Conservation (phyloP, 2,329 filamentous ascomycete genomes). For the Pezicula neosporulosa region DNA sequence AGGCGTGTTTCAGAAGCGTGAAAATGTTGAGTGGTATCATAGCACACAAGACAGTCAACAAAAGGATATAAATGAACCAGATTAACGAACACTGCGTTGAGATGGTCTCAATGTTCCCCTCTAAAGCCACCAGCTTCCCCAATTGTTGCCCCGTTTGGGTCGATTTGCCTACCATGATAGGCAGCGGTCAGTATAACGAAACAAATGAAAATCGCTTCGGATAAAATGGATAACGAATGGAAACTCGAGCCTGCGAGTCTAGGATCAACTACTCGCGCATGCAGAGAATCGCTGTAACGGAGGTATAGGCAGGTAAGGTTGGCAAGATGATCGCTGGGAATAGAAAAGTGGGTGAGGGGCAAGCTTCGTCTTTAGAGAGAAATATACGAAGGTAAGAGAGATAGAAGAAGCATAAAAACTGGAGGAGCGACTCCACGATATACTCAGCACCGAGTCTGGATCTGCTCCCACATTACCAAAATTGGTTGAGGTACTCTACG, state of each 20-base stretch:
- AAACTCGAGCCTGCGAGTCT: constrained; percentile 12
- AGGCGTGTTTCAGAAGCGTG: too few species aligned
- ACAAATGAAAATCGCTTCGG: not conserved
- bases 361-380: not conserved
- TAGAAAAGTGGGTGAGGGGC: not conserved
- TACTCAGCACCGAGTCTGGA: not conserved
- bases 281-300: not conserved
- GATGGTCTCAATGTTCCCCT: constrained; percentile 51
- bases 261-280: not conserved
- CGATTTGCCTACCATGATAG: not conserved
- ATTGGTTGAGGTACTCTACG: not conserved
- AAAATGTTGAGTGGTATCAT: too few species aligned
- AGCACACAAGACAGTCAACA: too few species aligned
- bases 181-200: not conserved
- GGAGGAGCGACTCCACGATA: not conserved
- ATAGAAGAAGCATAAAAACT: not conserved
- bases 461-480: not conserved
- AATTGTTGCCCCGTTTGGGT: not conserved
- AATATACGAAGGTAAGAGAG: not conserved
- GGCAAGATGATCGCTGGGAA: not conserved
- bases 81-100: constrained; percentile 42
- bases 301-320: not conserved
- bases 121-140: constrained; percentile 57
- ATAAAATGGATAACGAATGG: not conserved
- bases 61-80: too few species aligned